Conservation (phyloP, 2,329 filamentous ascomycete species). For the Curvularia verruculosa region DNA sequence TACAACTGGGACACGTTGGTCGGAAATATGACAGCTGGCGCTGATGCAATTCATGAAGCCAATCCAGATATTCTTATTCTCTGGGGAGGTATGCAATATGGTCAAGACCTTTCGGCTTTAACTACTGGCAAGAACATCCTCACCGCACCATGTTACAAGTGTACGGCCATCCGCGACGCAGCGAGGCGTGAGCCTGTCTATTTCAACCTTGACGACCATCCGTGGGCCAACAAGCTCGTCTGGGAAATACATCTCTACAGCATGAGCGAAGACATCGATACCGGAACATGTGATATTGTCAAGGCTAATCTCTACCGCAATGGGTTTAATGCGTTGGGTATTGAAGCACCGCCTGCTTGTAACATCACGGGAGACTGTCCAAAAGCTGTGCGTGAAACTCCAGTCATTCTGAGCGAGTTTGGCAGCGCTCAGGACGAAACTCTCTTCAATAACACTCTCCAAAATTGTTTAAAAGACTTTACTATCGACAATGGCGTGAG, state of each 20-base stretch:
- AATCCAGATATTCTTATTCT: slow-evolving; percentile 62
- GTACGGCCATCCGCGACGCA: slow-evolving; percentile 52
- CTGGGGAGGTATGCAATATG: slow-evolving; percentile 61
- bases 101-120: slow-evolving; percentile 58
- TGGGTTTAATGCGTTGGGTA: slow-evolving; percentile 57
- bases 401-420: slow-evolving; percentile 49
- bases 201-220: slow-evolving; percentile 55
- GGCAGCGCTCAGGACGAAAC: slow-evolving; percentile 47
- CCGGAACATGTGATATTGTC: slow-evolving; percentile 56
- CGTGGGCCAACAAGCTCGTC: slow-evolving; percentile 62
- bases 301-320: slow-evolving; percentile 58
- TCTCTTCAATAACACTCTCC: slow-evolving; percentile 54
- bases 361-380: slow-evolving; percentile 45
- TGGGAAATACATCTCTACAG: slow-evolving; percentile 67
- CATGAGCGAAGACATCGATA: slow-evolving; percentile 48
- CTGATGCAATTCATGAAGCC: slow-evolving; percentile 57
- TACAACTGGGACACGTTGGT: slow-evolving; percentile 44
- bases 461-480: slow-evolving; percentile 55
- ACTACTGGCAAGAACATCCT: slow-evolving; percentile 48
- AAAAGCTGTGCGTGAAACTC: slow-evolving; percentile 43
- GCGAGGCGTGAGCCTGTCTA: slow-evolving; percentile 52
- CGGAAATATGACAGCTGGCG: slow-evolving; percentile 56
- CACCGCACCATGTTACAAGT: slow-evolving; percentile 50
- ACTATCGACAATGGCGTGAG: slow-evolving; percentile 54
- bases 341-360: slow-evolving; percentile 44